phyloP scores from a whole-genome alignment of 2,329 filamentous ascomycete genomes.

The Aspergillus thermomutatus region DNA sequence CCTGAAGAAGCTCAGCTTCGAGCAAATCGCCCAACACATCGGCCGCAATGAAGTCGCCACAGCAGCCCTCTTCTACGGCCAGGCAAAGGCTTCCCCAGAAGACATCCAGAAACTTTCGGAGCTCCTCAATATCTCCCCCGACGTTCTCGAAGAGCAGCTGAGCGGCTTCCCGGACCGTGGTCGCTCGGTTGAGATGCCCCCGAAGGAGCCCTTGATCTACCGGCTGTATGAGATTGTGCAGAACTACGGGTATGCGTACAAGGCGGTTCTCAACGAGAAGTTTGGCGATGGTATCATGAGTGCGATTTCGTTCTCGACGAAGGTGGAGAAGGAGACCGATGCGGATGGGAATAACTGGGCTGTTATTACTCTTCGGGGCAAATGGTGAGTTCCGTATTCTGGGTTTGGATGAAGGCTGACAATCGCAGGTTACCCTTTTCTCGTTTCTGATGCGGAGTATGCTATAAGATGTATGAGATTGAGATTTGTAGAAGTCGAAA shows the following conservation, averaged over 20 bases:
- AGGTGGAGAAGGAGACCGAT: conserved; percentile 91
- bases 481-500: no score
- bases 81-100: conserved; percentile 68
- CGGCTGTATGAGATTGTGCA: conserved; percentile 90
- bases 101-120: conserved; percentile 66
- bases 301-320: conserved; percentile 84
- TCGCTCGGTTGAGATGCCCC: conserved; percentile 74
- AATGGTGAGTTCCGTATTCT: conserved; percentile 60
- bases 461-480: background rate
- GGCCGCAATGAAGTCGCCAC: conserved; percentile 78
- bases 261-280: conserved; percentile 94
- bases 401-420: conserved; percentile 9
- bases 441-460: conserved; percentile 34
- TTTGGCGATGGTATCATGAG: conserved; percentile 95
- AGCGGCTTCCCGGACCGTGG: conserved; percentile 78
- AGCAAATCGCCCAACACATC: conserved; percentile 69
- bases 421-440: conserved; percentile 44
- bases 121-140: conserved; percentile 60
- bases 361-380: conserved; percentile 76
- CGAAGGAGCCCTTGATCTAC: conserved; percentile 83
- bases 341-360: conserved; percentile 77
- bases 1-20: conserved; percentile 70
- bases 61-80: conserved; percentile 88
- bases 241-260: conserved; percentile 95
- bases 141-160: conserved; percentile 59